phyloP scores from a whole-genome alignment of 2,329 filamentous ascomycete genomes.

The Colletotrichum scovillei region DNA sequence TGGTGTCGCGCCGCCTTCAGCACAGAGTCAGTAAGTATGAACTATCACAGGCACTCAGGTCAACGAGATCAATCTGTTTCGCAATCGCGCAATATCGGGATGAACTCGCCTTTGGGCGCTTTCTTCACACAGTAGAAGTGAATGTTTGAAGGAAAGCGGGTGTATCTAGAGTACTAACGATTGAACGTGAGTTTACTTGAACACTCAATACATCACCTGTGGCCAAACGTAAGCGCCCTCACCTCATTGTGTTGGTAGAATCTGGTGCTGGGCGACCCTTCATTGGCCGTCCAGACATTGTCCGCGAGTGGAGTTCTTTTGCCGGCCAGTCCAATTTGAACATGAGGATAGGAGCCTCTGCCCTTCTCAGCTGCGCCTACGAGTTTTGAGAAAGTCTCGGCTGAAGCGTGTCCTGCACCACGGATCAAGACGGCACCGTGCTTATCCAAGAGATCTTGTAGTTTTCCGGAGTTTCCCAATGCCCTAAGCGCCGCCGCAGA shows the following conservation, averaged over 20 bases:
- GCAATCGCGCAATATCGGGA: no score
- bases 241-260: constrained; percentile 40
- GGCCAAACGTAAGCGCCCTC: background rate
- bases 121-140: constrained; percentile 37
- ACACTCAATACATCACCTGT: background rate
- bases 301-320: constrained; percentile 34
- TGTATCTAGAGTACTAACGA: constrained; percentile 35
- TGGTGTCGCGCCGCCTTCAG: constrained; percentile 32
- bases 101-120: constrained; percentile 17
- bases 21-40: background rate
- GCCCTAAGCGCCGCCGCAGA: constrained; percentile 19
- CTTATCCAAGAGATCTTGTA: constrained; percentile 24
- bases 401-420: constrained; percentile 26
- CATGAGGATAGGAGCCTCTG: constrained; percentile 43
- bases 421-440: constrained; percentile 35
- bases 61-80: no score
- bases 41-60: background rate
- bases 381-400: constrained; percentile 37
- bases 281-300: constrained; percentile 38
- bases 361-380: constrained; percentile 31
- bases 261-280: constrained; percentile 36
- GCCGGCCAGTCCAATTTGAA: constrained; percentile 37
- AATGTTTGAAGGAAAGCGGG: constrained; percentile 35
- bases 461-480: constrained; percentile 28
- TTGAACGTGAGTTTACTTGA: background rate